Percentiles rank a stretch among this genome's conserved stretches.
Conservation (phyloP, 2,329 filamentous ascomycete species). For the Dactylellina parvicollis region DNA sequence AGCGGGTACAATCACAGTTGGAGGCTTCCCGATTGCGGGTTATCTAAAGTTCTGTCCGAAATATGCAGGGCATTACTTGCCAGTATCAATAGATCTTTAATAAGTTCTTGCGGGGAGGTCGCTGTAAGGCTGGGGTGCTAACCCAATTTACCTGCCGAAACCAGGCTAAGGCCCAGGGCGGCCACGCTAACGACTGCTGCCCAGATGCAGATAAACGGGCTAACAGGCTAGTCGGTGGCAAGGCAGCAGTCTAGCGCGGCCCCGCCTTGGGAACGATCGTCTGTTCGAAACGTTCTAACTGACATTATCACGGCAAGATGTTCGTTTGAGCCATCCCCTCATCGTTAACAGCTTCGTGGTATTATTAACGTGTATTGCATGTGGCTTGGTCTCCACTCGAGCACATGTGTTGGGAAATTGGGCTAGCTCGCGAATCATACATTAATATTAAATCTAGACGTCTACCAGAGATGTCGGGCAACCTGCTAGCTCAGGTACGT, state of each 20-base stretch:
- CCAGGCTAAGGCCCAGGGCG: conserved; percentile 13
- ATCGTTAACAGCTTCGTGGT: not conserved
- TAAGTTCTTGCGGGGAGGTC: conserved; percentile 11
- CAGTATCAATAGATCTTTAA: not conserved
- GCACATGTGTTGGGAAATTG: conserved; percentile 5
- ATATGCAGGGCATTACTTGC: conserved; percentile 35
- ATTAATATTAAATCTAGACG: not conserved
- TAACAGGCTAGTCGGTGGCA: not conserved
- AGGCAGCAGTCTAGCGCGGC: conserved; percentile 22
- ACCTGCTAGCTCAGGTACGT: not conserved
- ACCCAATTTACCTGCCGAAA: conserved; percentile 42
- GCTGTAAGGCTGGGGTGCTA: conserved; percentile 18
- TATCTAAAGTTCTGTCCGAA: conserved; percentile 36
- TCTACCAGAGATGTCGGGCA: not conserved
- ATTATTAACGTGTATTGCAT: not conserved
- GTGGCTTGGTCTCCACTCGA: conserved; percentile 1
- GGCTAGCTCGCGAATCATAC: not conserved
- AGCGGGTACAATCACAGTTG: conserved; percentile 13
- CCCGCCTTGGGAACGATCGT: conserved; percentile 13
- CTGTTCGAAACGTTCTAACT: conserved; percentile 24
- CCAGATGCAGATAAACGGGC: not conserved
- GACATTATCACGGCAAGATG: conserved; percentile 23
- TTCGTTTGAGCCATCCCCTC: not conserved
- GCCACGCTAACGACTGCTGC: not conserved
- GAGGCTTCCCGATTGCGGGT: conserved; percentile 33